Evolutionary conservation across 176 grass and related monocot species (phyloP), one percentile per base, ranked within the genome.

Genomic region (Carex cristatella): DNA sequence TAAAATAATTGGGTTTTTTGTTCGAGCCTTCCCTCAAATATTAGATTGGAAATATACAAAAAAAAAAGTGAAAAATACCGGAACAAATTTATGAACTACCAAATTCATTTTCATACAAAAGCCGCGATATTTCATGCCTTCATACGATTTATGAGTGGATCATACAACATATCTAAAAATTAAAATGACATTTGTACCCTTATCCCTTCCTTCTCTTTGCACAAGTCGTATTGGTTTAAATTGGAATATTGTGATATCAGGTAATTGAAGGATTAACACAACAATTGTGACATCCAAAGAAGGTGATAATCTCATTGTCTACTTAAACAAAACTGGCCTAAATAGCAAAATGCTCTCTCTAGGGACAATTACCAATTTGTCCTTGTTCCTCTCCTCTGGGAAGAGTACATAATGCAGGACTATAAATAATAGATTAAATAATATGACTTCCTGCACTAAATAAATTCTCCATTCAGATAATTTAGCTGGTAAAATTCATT

Each of bases 391-490:
- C 19, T 85, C 92, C 58, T 80, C 83, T 65, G 88, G 88, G 77
- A 94, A 97, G 57, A 97, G 18, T 32, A 91, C 94, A 65, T 94
- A 97, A 79, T 94, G 92, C 76, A 94, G 94, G 82, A 92, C 69
- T 86, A 97, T 97, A 82, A 94, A 97, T 15, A 97, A 12, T 54
- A 94, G 10, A 72, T 94, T 92, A 5, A 97, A 97, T 59, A 97
- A 81, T 59, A 97, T 87, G 4, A 79, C 79, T 83, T 97, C 94
- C 94, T 97, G 86, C 80, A 83, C 13, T 61, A 67, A 89, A 90
- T 67, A 65, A 32, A 33, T 86, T 63, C 18, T 27, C 30, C 19
- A 74, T 78, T 74, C 19, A 37, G 54, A 6, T 37, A 48, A 77
- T 44, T 40, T 23, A 9, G 42, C 27, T 23, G 30, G 51, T 30